Evolutionary conservation across 2,329 filamentous ascomycete species (phyloP), one percentile per base, ranked within the genome.

Genomic region (Colletotrichum neosansevieriae): DNA sequence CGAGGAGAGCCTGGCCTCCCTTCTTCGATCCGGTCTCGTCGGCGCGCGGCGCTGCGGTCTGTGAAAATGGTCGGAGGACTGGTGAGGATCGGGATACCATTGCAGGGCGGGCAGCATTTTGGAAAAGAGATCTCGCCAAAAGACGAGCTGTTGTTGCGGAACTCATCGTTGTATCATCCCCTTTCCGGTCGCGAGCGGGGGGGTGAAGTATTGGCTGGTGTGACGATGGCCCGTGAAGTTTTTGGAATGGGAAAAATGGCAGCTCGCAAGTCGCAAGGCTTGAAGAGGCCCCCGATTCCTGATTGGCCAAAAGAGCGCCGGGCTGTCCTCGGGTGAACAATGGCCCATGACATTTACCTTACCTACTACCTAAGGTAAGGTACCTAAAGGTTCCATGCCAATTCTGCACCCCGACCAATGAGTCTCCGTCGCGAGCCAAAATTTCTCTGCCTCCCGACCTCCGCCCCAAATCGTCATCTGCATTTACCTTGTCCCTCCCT

Each of bases 61-160:
- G 79, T 5, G 82, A 83, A 69, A 85, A 79, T n/a, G 76, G 68
- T 40, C 81, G 79, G 58, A 72, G 45, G 73, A 66, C 34, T 71
- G 61, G 59, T 63, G 72, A 70, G 72, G 71, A 44, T 69, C 70
- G 38, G 47, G 64, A 12, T 38, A 62, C 38, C 63, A 60, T 58
- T 68, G 71, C 54, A 71, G 63, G 63, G 62, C 72, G 67, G 67
- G 76, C 60, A 73, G 44, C 21, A 29, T 58, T 67, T 70, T 73
- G 77, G 47, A 79, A 75, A 68, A 81, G 72, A 54, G 79, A 75
- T 70, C 79, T 80, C 73, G 80, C 82, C 77, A 82, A 73, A 44
- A 82, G 76, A 78, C 83, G 80, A 73, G 77, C 79, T 72, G 77
- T 75, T 57, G 82, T 76, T 73, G 80, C 74, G 59, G 78, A 81